A percentile compares a stretch with the other conserved stretches of the same genome.
Evolutionary conservation across 1,139 yeast species (phyloP).

Genomic region (Sugiyamaella neomexicana): DNA sequence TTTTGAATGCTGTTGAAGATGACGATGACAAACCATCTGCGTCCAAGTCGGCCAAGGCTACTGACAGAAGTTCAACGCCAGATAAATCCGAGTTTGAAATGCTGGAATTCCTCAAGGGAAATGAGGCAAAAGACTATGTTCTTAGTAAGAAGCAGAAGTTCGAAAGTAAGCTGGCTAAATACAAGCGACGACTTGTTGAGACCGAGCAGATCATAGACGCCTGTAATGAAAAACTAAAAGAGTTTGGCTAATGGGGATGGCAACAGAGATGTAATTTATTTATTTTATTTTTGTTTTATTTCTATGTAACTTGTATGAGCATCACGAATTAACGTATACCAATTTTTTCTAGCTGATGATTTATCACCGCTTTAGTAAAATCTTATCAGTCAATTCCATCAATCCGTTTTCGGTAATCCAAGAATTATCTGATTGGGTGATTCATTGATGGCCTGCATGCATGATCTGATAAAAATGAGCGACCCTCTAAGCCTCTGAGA

Average conservation of each 20-base stretch:
- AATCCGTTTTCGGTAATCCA: conserved; percentile 12
- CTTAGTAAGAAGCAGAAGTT: conserved; percentile 37
- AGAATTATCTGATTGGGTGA: conserved; percentile 13
- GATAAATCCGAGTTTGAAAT: conserved; percentile 28
- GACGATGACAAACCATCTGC: neutral
- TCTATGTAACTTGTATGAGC: neutral
- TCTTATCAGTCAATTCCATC: conserved; percentile 15
- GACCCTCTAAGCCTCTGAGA: too few species aligned
- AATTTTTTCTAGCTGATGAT: neutral
- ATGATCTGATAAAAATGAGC: neutral
- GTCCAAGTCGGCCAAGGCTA: neutral
- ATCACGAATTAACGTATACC: neutral
- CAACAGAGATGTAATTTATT: neutral
- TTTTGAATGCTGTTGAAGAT: conserved; percentile 25
- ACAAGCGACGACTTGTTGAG: conserved; percentile 31
- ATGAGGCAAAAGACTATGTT: conserved; percentile 37
- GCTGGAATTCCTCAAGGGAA: conserved; percentile 33
- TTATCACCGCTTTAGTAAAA: conserved; percentile 1
- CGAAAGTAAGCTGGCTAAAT: conserved; percentile 36
- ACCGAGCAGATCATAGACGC: conserved; percentile 33
- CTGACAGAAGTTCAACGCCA: neutral
- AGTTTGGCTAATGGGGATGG: conserved; percentile 7
- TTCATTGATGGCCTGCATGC: neutral
- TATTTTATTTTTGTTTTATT: conserved; percentile 6
- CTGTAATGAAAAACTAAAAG: conserved; percentile 35